phyloP scores from a whole-genome alignment of 1,284 basidiomycete species.

The Afroboletus lepidellus region DNA sequence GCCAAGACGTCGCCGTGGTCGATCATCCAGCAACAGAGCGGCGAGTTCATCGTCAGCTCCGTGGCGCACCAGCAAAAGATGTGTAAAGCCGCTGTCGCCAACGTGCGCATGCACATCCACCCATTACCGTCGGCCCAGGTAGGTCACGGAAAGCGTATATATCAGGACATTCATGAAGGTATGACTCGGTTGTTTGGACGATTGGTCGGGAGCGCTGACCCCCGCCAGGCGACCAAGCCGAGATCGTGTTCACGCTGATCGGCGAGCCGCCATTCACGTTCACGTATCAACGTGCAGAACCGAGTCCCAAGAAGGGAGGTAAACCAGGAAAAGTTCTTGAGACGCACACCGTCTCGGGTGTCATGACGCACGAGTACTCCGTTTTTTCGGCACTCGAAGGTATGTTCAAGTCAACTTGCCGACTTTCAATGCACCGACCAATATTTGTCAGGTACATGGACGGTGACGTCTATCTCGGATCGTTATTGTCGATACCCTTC shows the following conservation, averaged over 20 bases:
- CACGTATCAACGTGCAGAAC: conserved; percentile 83
- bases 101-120: conserved; percentile 77
- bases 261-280: conserved; percentile 96
- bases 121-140: conserved; percentile 86
- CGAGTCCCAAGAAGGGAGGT: conserved; percentile 58
- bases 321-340: conserved; percentile 76
- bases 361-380: conserved; percentile 76
- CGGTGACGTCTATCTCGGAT: conserved; percentile 87
- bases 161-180: conserved; percentile 90
- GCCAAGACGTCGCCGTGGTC: conserved; percentile 81
- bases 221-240: conserved; percentile 78
- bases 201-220: conserved; percentile 4
- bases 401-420: conserved; percentile 33
- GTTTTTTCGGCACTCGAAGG: conserved; percentile 89
- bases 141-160: conserved; percentile 75
- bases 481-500: conserved; percentile 78
- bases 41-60: conserved; percentile 79
- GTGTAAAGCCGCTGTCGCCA: conserved; percentile 81
- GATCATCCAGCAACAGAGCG: conserved; percentile 76
- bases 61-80: conserved; percentile 90
- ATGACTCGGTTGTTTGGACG: neutral
- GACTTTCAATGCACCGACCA: conserved; percentile 11
- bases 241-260: conserved; percentile 85
- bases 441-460: conserved; percentile 73
- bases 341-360: conserved; percentile 84